These are phyloP conservation scores for Hippophae rhamnoides DNA, from an alignment of 306 rosid species.

Conservation along the genomic window DNA sequence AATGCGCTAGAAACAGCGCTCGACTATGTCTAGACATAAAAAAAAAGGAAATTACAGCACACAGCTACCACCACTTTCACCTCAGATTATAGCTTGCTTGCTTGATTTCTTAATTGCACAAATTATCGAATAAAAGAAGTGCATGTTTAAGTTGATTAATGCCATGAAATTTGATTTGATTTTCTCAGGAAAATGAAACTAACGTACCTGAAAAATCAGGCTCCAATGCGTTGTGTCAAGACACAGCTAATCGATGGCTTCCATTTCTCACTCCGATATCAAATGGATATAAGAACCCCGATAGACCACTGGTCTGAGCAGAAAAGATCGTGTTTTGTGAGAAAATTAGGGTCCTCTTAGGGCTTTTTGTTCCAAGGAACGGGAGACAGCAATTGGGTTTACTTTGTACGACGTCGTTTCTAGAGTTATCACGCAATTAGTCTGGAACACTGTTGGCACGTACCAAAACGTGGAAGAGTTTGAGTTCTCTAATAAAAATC, in stretches of 20 bases:
- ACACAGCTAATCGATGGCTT: conserved; percentile 2
- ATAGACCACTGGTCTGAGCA: neutral
- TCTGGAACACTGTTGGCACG: no score
- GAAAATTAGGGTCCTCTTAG: no score
- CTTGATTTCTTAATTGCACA: neutral
- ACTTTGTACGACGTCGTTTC: no score
- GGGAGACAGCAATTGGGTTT: no score
- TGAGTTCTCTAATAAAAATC: no score
- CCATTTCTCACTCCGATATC: neutral
- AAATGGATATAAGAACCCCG: neutral
- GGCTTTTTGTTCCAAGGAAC: no score
- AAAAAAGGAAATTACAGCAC: neutral
- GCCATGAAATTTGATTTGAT: neutral
- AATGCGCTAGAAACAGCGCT: neutral
- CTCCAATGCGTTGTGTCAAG: neutral
- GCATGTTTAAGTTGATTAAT: neutral
- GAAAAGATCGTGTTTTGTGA: neutral
- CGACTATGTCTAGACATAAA: neutral
- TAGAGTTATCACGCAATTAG: no score
- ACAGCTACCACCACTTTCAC: neutral
- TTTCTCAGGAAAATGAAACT: neutral
- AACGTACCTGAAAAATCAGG: conserved; percentile 1
- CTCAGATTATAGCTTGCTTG: neutral
- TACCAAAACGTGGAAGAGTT: no score
- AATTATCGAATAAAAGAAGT: neutral